phyloP scores from a whole-genome alignment of 1,284 basidiomycete species.

The Gymnopus androsaceus region DNA sequence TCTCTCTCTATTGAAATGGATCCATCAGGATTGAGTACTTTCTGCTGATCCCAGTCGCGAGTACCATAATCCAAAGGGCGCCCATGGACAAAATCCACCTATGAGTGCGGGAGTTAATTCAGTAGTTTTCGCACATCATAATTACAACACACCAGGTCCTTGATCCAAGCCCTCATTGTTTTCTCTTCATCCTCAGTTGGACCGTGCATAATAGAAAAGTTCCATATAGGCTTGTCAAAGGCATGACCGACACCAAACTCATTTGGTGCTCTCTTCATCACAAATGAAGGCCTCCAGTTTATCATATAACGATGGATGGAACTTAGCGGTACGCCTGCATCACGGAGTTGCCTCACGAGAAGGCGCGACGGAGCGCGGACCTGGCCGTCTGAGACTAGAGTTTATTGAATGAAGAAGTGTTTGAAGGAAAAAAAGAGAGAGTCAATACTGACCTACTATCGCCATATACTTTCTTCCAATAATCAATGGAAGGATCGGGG shows the following conservation, averaged over 20 bases:
- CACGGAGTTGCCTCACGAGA: slow-evolving; percentile 15
- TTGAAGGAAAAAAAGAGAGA: not conserved
- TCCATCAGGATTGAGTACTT: slow-evolving; percentile 14
- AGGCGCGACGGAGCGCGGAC: slow-evolving; percentile 18
- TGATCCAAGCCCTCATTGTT: slow-evolving; percentile 18
- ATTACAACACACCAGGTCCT: slow-evolving; percentile 9
- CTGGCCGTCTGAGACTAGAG: slow-evolving; percentile 19
- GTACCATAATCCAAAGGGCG: slow-evolving; percentile 15
- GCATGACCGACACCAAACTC: slow-evolving; percentile 18
- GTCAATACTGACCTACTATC: slow-evolving; percentile 15
- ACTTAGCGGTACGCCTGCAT: slow-evolving; percentile 16
- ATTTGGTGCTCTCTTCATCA: slow-evolving; percentile 9
- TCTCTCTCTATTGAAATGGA: slow-evolving; percentile 17
- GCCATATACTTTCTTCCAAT: slow-evolving; percentile 20
- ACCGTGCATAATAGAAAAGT: slow-evolving; percentile 19
- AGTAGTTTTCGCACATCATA: not conserved
- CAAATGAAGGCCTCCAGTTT: slow-evolving; percentile 17
- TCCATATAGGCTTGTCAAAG: slow-evolving; percentile 19
- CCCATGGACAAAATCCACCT: slow-evolving; percentile 16
- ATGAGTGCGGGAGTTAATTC: not conserved
- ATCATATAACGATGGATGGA: slow-evolving; percentile 18
- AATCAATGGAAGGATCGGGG: slow-evolving; percentile 16
- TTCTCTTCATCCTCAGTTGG: slow-evolving; percentile 18
- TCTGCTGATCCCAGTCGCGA: slow-evolving; percentile 13
- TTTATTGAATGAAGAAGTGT: not conserved